Conservation (phyloP, 257 asterid species). For the Plectranthus barbatus region DNA sequence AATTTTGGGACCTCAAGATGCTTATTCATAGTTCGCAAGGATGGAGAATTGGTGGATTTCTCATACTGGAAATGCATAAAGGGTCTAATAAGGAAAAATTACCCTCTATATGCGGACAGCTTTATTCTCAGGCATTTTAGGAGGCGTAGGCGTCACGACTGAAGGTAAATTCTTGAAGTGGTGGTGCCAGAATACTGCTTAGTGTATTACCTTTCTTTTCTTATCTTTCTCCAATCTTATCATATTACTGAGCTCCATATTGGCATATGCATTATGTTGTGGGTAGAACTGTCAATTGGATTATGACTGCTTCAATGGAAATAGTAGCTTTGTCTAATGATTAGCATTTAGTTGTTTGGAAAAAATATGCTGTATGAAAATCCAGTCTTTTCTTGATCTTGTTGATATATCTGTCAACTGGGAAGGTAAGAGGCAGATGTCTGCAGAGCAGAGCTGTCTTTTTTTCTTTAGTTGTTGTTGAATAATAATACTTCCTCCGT, state of each 20-base stretch:
- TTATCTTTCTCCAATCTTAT: not conserved
- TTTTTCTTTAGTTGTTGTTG: too few relatives aligned
- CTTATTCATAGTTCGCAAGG: slow-evolving; percentile 78
- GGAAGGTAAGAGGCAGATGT: too few relatives aligned
- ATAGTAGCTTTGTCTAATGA: too few relatives aligned
- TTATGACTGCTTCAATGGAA: not conserved
- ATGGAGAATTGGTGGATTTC: slow-evolving; percentile 85
- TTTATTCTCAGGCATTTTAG: slow-evolving; percentile 83
- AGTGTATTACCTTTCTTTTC: not conserved
- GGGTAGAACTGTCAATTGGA: not conserved
- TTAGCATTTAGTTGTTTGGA: too few relatives aligned
- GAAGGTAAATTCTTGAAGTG: slow-evolving; percentile 16
- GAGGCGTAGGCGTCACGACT: slow-evolving; percentile 45
- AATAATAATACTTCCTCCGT: too few relatives aligned
- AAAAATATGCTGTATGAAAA: too few relatives aligned
- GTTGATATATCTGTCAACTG: too few relatives aligned
- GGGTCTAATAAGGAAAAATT: slow-evolving; percentile 78
- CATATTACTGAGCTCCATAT: not conserved
- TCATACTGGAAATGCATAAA: slow-evolving; percentile 98
- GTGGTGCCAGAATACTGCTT: not conserved
- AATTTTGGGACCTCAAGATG: slow-evolving; percentile 72
- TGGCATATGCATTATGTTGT: not conserved
- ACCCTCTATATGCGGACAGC: slow-evolving; percentile 88
- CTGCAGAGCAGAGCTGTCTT: too few relatives aligned
- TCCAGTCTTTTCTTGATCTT: too few relatives aligned